Evolutionary conservation across 2,329 filamentous ascomycete species (phyloP), one percentile per base, ranked within the genome.

Genomic region (Trichoderma sp.): DNA sequence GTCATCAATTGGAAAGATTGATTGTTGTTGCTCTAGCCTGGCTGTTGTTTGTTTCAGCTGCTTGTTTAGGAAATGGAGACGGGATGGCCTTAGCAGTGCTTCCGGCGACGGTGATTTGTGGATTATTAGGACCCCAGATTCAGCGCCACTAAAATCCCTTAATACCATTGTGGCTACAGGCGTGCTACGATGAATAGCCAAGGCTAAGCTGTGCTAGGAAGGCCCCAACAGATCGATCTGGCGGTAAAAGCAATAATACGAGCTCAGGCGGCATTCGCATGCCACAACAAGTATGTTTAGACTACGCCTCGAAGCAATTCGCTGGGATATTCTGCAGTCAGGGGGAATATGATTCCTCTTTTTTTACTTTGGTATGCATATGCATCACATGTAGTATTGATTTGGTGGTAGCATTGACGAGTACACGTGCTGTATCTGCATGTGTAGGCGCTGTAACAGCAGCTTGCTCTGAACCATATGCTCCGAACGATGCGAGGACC

Each of bases 41-140:
- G 37, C 27, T 65, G 52, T 43, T 35, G 31, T 33, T 49, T 57
- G 53, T 37, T 57, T 57, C 62, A 65, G 62, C 62, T 65, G 53
- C 62, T 65, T 66, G 10, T 58, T 66, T 66, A 35, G 63, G 63
- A 49, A 58, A 58, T 55, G 37, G 35, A 21, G 13, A 58, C 29
- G 21, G 21, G 35, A n/a, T 31, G 53, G 53, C 21, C 55, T 5
- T 49, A 8, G 31, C 35, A 49, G 24, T 37, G 31, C 47, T 55
- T 55, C 43, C 31, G 47, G 47, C 13, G 35, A 27, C 19, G 21
- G 1, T 66, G 63, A 66, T 66, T 66, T 57, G 63, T 66, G 63
- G 53, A 66, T 35, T 58, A 58, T 58, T 37, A 14, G 4, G 33
- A 27, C 63, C 63, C 62, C 62, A 65, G 62, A 65, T 65, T 65